phyloP scores from a whole-genome alignment of 768 basidiomycete species.

The Tephrocybe sp. region DNA sequence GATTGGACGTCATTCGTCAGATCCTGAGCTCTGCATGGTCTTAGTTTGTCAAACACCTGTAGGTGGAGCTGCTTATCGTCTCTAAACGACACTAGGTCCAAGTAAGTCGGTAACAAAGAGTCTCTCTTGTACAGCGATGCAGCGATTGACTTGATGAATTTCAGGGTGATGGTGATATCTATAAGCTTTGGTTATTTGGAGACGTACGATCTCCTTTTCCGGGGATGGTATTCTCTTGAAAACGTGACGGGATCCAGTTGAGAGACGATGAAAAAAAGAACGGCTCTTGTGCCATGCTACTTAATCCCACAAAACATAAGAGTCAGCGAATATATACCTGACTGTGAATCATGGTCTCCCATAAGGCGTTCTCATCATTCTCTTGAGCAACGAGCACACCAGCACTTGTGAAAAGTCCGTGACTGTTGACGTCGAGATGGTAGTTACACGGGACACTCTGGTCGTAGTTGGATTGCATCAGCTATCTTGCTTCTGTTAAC shows the following conservation, averaged over 20 bases:
- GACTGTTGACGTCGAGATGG: slow-evolving; percentile 36
- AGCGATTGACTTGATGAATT: slow-evolving; percentile 47
- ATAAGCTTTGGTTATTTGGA: neutral
- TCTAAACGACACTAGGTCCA: slow-evolving; percentile 10
- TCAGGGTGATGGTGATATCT: slow-evolving; percentile 60
- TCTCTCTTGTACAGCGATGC: slow-evolving; percentile 2
- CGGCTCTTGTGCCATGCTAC: slow-evolving; percentile 38
- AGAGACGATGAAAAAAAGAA: slow-evolving; percentile 66
- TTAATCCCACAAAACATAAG: neutral
- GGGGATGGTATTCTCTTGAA: slow-evolving; percentile 43
- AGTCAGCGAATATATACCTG: slow-evolving; percentile 27
- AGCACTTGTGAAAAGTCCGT: slow-evolving; percentile 34
- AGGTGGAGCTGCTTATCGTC: slow-evolving; percentile 13
- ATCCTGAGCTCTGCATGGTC: slow-evolving; percentile 17
- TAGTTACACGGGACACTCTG: slow-evolving; percentile 25
- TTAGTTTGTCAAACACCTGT: neutral
- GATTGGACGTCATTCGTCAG: slow-evolving; percentile 38
- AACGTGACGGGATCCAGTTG: slow-evolving; percentile 68
- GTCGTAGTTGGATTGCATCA: slow-evolving; percentile 32
- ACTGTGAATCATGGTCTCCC: slow-evolving; percentile 32
- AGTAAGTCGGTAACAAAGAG: neutral
- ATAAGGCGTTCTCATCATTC: slow-evolving; percentile 27
- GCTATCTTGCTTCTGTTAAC: slow-evolving; percentile 38
- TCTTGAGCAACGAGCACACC: slow-evolving; percentile 19
- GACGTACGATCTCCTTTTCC: slow-evolving; percentile 52